Evolutionary conservation across 2,329 filamentous ascomycete species (phyloP).

Genomic region (Microcyclosporella mali): DNA sequence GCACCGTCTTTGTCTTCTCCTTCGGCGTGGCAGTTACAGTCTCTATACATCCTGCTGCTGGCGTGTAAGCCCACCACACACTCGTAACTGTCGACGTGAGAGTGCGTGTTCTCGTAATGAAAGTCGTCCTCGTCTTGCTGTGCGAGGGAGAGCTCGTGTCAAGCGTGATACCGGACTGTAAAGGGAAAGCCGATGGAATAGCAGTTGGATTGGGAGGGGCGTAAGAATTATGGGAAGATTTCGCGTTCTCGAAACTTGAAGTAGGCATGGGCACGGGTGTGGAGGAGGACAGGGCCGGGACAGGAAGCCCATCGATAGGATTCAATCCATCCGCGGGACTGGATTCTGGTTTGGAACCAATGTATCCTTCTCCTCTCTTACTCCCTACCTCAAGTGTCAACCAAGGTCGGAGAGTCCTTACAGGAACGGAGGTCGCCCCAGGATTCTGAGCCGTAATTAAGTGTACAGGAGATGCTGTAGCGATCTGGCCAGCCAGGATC

Average conservation of each 20-base stretch:
- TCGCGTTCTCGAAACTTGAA: not conserved
- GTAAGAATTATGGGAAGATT: not conserved
- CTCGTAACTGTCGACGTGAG: not conserved
- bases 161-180: too few species aligned
- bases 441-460: not conserved
- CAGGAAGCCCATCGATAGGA: not conserved
- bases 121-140: not conserved
- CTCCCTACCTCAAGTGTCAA: too few species aligned
- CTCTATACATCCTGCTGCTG: not conserved
- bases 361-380: too few species aligned
- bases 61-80: too few species aligned
- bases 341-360: too few species aligned
- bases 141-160: not conserved
- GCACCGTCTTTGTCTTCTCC: not conserved
- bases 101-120: not conserved
- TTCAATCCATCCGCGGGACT: not conserved
- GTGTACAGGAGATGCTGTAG: not conserved
- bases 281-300: not conserved
- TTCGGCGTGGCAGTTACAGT: not conserved
- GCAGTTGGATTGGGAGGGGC: not conserved
- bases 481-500: constrained; percentile 12
- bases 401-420: not conserved
- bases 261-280: not conserved
- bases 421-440: not conserved
- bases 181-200: not conserved